Percentiles rank a stretch among this genome's conserved stretches.
Conservation (phyloP, 768 basidiomycete species). For the Macrocybe gigantea region DNA sequence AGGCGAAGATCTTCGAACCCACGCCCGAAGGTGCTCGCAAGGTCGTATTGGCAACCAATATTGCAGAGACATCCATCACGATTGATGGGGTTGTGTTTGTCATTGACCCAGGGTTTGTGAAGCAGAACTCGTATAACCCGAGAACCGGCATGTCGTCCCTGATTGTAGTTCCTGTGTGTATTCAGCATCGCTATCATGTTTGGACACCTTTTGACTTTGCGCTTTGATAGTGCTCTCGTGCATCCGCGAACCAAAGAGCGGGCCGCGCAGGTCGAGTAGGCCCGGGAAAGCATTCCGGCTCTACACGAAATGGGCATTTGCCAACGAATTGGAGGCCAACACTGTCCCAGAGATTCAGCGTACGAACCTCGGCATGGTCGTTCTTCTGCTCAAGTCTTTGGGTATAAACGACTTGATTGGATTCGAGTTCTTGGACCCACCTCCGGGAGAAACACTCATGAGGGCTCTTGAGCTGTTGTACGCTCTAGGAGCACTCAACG, state of each 20-base stretch:
- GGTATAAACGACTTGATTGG: constrained; percentile 98
- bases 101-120: constrained; percentile 98
- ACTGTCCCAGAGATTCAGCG: constrained; percentile 98
- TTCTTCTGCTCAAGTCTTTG: constrained; percentile 89
- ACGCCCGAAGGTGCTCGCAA: constrained; percentile 96
- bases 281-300: constrained; percentile 98
- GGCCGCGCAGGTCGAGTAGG: constrained; percentile 97
- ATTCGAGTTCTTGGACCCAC: constrained; percentile 98
- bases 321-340: constrained; percentile 94
- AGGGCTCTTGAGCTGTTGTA: constrained; percentile 90
- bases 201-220: neutral
- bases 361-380: constrained; percentile 96
- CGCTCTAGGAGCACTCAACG: constrained; percentile 93
- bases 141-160: constrained; percentile 98
- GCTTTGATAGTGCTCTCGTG: constrained; percentile 78
- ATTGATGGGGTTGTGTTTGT: constrained; percentile 99
- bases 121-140: constrained; percentile 98
- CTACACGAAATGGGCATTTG: constrained; percentile 97
- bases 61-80: constrained; percentile 99
- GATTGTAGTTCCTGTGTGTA: constrained; percentile 86
- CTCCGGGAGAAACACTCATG: constrained; percentile 96
- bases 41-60: constrained; percentile 97
- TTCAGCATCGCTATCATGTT: neutral
- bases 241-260: constrained; percentile 95
- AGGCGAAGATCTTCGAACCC: constrained; percentile 98